Base-by-base conservation (phyloP, 1,139 yeast genomes). In the Diutina pseudorugosa region DNA sequence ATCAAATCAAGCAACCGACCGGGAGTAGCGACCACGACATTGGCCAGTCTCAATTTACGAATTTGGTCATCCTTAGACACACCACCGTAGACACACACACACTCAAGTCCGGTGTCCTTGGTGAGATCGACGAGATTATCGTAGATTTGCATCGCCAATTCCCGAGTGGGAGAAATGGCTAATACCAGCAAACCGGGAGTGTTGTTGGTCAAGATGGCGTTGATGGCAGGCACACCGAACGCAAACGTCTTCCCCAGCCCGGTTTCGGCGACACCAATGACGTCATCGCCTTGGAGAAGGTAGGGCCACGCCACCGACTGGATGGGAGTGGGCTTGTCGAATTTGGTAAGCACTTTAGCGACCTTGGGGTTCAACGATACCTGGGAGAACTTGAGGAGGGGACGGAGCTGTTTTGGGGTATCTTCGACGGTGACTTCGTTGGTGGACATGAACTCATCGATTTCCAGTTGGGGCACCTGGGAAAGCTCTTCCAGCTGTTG, bases 251-350 rank as follows among this genome's bases (percentile, higher is more conserved):
- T 93, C 62, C 98, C 98, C 0, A 96, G 89, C 50, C 98, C 98
- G 12, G 98, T 93, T 71, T 93, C 98, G 30, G 98, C 98, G 56
- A 94, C 97, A 64, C 98, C 98, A 58, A 93, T 81, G 42, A 91
- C 96, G 65, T 93, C 98, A 58, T 85, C 78, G 19, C 87, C 86
- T 40, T 81, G 71, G 52, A 93, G 72, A 52, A 94, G 71, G 63
- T 81, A 90, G 58, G 99, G 99, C 98, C 98, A 93, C 12, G 98
- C 80, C 40, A 83, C 91, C n/a, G 96, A 80, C 72, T 93, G 99
- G 61, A 93, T 93, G 40, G 98, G 98, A 4, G 98, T 91, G 54
- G 98, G 99, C 60, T 80, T 83, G 33, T 89, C 85, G 71, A 88
- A 93, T 60, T 81, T 80, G 44, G 80, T 67, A 51, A 91, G 74